These are phyloP conservation scores for Aspergillus fijiensis DNA, from an alignment of 2,329 filamentous ascomycete genomes.

Conservation along the genomic window DNA sequence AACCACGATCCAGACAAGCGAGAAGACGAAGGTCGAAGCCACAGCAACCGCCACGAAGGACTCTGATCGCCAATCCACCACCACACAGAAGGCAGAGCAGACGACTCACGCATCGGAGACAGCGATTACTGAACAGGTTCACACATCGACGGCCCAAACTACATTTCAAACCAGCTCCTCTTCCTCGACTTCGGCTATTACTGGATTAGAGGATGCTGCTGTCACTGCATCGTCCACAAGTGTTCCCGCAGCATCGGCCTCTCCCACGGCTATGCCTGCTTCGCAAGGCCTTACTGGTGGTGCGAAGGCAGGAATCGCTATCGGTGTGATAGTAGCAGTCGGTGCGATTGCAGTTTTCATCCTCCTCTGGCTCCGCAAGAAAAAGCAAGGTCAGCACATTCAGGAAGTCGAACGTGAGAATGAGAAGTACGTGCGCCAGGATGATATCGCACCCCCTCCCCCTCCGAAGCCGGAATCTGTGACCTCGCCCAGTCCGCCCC, in stretches of 20 bases:
- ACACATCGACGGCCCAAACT: constrained; percentile 15
- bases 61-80: constrained; percentile 13
- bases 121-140: constrained; percentile 8
- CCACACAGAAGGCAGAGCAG: constrained; percentile 15
- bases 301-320: constrained; percentile 76
- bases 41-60: constrained; percentile 14
- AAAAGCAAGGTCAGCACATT: constrained; percentile 57
- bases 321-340: constrained; percentile 73
- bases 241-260: constrained; percentile 23
- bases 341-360: constrained; percentile 65
- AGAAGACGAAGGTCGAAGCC: constrained; percentile 12
- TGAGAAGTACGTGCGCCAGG: constrained; percentile 57
- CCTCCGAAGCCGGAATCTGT: constrained; percentile 42
- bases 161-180: constrained; percentile 24
- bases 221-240: constrained; percentile 15
- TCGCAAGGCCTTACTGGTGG: constrained; percentile 45
- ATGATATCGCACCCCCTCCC: constrained; percentile 30
- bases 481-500: constrained; percentile 61
- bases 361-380: constrained; percentile 73
- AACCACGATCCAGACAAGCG: constrained; percentile 7
- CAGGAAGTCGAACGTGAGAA: constrained; percentile 52
- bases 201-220: constrained; percentile 19
- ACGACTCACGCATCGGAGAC: constrained; percentile 6
- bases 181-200: constrained; percentile 16
- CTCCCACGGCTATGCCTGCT: constrained; percentile 25